phyloP scores from a whole-genome alignment of 768 basidiomycete genomes.

The Lactarius psammicola region DNA sequence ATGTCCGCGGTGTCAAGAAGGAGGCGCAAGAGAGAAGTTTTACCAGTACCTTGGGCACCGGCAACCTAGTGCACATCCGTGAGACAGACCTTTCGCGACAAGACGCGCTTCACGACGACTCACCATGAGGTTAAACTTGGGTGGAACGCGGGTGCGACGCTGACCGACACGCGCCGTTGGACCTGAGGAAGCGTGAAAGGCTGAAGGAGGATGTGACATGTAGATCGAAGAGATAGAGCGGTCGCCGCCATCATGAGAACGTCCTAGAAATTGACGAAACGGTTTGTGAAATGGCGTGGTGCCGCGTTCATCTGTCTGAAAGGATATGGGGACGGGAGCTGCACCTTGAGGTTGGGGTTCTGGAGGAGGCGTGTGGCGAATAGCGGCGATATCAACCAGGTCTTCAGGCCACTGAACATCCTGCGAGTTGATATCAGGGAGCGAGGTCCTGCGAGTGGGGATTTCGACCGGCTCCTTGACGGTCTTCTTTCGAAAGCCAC shows the following conservation, averaged over 20 bases:
- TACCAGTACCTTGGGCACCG: constrained; percentile 78
- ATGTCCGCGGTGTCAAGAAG: constrained; percentile 83
- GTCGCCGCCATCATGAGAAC: constrained; percentile 44
- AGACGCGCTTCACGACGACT: constrained; percentile 30
- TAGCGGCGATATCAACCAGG: constrained; percentile 69
- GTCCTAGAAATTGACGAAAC: constrained; percentile 46
- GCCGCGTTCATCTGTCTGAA: constrained; percentile 49
- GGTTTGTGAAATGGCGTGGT: constrained; percentile 83
- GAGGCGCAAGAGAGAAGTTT: constrained; percentile 77
- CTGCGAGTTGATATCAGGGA: constrained; percentile 71
- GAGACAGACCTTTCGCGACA: neutral
- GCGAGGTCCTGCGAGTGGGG: constrained; percentile 64
- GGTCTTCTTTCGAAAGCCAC: constrained; percentile 64
- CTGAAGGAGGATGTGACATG: constrained; percentile 58
- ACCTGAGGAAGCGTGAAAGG: constrained; percentile 48
- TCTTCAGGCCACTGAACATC: constrained; percentile 85
- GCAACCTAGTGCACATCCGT: constrained; percentile 52
- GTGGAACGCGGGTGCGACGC: constrained; percentile 61
- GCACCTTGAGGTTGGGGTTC: constrained; percentile 58
- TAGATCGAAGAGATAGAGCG: constrained; percentile 67
- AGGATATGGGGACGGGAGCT: constrained; percentile 65
- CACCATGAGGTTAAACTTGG: constrained; percentile 88
- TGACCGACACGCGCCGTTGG: constrained; percentile 54
- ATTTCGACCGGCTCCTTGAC: constrained; percentile 48
- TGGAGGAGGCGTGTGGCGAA: constrained; percentile 46